phyloP scores from a whole-genome alignment of 2,329 filamentous ascomycete genomes.

The Neopestalotiopsis clavispora region DNA sequence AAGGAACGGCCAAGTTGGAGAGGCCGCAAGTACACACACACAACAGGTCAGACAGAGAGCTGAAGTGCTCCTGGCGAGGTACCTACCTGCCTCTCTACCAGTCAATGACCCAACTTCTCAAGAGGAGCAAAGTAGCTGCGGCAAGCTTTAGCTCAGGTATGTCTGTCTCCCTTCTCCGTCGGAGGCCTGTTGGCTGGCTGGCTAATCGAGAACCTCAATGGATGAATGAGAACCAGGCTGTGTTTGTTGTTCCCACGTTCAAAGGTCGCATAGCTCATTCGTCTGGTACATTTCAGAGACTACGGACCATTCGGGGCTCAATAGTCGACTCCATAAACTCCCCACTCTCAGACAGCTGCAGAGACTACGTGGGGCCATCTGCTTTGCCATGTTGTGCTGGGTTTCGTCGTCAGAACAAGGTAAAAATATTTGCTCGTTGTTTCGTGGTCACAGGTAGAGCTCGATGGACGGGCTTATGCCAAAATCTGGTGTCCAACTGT shows the following conservation, averaged over 20 bases:
- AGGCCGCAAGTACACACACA: neutral
- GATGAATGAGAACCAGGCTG: neutral
- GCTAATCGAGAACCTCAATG: neutral
- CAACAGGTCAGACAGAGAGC: neutral
- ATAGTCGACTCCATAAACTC: neutral
- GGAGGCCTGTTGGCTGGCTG: neutral
- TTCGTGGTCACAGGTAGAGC: too few relatives aligned
- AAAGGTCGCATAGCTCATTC: neutral
- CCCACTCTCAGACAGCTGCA: neutral
- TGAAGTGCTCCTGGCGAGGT: neutral
- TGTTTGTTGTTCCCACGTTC: neutral
- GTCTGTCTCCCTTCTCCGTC: neutral
- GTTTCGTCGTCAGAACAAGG: neutral
- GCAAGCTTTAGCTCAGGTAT: neutral
- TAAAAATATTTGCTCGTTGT: neutral
- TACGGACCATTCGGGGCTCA: neutral
- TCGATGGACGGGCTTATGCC: too few relatives aligned
- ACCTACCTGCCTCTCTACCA: neutral
- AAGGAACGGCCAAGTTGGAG: neutral
- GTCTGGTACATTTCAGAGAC: neutral
- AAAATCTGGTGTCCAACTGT: too few relatives aligned
- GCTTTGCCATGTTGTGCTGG: neutral
- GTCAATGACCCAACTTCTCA: neutral
- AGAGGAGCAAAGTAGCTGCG: neutral
- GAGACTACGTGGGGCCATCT: neutral